Evolutionary conservation across 306 rosid species (phyloP), one percentile per base, ranked within the genome.

Genomic region (Cucurbita maxima): DNA sequence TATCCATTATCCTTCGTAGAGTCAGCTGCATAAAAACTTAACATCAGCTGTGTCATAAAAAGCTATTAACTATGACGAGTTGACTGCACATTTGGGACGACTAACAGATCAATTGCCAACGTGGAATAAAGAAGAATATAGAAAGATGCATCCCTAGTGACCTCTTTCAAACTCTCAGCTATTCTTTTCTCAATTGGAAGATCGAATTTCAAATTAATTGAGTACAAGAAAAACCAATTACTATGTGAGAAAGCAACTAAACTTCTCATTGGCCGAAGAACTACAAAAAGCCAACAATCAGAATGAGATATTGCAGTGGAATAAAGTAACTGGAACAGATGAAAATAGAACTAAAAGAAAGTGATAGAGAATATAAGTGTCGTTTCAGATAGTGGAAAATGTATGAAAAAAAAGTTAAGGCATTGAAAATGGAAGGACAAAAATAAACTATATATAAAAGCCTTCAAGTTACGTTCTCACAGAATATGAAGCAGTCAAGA

Each of bases 401-500:
- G n/a, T n/a, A n/a, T n/a, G n/a, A 47, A 45, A 68, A 69, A 40
- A 48, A 69, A 25, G 14, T 16, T 11, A 45, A 45, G n/a, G 41
- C 20, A 45, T 20, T 48, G 73, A 45, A 47, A 61, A 67, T 45
- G 73, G 18, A 20, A 67, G 34, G 45, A 50, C 36, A 14, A 11
- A 52, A 66, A 18, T 43, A 25, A 79, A 60, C 7, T 58, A 22
- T 45, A 48, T 47, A 73, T 56, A 16, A 14, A 67, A 36, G 52
- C 74, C 75, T 58, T 51, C 51, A 77, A 63, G 63, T 71, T 38
- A 40, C 79, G 83, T 79, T 88, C 99, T 86, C 84, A 95, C 99
- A 72, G 99, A 95, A 87, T 95, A 95, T 57, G 99, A 91, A 25
- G 99, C 97, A 48, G 99, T 91, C 82, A 95, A 83, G 83, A 95